These are phyloP conservation scores for Populus ilicifolia DNA, from an alignment of 345 rosid species.

Conservation along the genomic window DNA sequence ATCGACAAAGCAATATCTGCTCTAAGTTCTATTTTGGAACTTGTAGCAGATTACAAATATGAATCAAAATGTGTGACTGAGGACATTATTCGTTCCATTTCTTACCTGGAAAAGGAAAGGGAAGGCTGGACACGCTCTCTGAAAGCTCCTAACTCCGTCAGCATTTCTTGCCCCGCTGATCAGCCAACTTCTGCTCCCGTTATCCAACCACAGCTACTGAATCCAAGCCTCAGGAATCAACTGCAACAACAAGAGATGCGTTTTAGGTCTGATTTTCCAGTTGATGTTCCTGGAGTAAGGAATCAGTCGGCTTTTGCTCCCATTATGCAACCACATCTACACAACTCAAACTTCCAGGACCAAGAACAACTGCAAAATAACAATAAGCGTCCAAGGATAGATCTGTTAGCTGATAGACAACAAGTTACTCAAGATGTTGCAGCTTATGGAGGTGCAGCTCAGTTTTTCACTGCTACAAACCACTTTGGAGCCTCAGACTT, in stretches of 20 bases:
- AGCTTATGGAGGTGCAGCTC: not conserved
- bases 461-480: not conserved
- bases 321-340: not conserved
- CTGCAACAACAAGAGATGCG: not conserved
- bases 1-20: slow-evolving; percentile 9
- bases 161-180: not conserved
- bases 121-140: not conserved
- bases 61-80: slow-evolving; percentile 4
- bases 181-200: not conserved
- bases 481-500: not conserved
- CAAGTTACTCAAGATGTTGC: not conserved
- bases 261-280: no score
- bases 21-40: slow-evolving; percentile 15
- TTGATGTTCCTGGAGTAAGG: no score
- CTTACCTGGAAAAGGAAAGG: slow-evolving; percentile 18
- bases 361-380: not conserved
- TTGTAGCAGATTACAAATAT: slow-evolving; percentile 23
- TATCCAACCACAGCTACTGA: not conserved
- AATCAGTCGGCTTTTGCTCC: not conserved
- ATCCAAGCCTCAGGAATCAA: not conserved
- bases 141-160: not conserved
- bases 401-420: not conserved
- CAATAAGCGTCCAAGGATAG: slow-evolving; percentile 22
- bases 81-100: slow-evolving; percentile 3
- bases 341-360: not conserved